Evolutionary conservation across 768 basidiomycete species (phyloP).

Genomic region (Lactarius tabidus): DNA sequence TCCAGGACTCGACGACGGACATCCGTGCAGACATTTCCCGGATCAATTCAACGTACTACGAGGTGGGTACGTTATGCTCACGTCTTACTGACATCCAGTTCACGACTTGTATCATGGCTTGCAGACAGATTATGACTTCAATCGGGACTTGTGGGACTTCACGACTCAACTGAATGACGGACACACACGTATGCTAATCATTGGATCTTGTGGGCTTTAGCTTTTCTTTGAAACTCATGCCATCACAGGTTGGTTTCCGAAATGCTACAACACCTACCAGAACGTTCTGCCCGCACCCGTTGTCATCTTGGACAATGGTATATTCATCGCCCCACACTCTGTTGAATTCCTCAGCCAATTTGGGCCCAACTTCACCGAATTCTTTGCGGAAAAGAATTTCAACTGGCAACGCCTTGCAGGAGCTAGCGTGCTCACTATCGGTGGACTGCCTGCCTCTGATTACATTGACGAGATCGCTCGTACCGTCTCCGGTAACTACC

Average conservation of each 20-base stretch:
- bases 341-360: slow-evolving; percentile 47
- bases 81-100: neutral
- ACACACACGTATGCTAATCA: slow-evolving; percentile 48
- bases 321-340: slow-evolving; percentile 53
- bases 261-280: slow-evolving; percentile 43
- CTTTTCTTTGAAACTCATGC: neutral
- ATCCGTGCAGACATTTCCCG: slow-evolving; percentile 47
- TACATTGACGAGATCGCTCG: slow-evolving; percentile 55
- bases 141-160: slow-evolving; percentile 52
- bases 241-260: slow-evolving; percentile 48
- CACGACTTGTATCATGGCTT: neutral
- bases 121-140: slow-evolving; percentile 67
- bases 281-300: slow-evolving; percentile 55
- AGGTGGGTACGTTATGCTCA: slow-evolving; percentile 31
- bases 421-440: slow-evolving; percentile 51
- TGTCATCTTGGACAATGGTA: slow-evolving; percentile 28
- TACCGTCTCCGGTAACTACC: slow-evolving; percentile 56
- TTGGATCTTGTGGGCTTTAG: neutral
- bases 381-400: slow-evolving; percentile 43
- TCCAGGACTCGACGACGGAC: slow-evolving; percentile 48
- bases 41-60: slow-evolving; percentile 46
- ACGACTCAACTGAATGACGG: slow-evolving; percentile 58
- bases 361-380: slow-evolving; percentile 43
- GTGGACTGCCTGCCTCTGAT: slow-evolving; percentile 47
- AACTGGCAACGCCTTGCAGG: slow-evolving; percentile 60